A percentile compares a stretch with the other conserved stretches of the same genome.
Conservation (phyloP, 2,329 filamentous ascomycete genomes). For the Ampelomyces quisqualis region DNA sequence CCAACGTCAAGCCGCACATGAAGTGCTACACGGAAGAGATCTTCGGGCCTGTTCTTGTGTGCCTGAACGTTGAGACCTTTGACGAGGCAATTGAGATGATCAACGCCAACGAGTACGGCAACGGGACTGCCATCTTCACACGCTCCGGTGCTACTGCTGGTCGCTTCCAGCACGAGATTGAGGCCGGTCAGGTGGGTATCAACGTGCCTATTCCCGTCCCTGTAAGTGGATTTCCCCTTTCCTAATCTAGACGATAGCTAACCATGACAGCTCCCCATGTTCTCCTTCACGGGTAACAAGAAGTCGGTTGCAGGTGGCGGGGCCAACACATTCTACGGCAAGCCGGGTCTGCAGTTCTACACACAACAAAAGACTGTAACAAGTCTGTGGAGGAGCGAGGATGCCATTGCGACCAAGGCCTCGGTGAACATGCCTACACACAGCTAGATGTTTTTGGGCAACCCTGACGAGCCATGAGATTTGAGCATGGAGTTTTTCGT, state of each 20-base stretch:
- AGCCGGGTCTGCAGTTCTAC: slow-evolving; percentile 89
- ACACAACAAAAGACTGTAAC: slow-evolving; percentile 98
- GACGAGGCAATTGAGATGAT: slow-evolving; percentile 80
- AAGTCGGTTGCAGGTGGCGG: slow-evolving; percentile 89
- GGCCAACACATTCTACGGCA: slow-evolving; percentile 92
- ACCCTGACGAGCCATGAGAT: neutral
- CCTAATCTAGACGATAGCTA: slow-evolving; percentile 5
- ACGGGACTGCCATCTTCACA: slow-evolving; percentile 84
- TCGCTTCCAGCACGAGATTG: slow-evolving; percentile 75
- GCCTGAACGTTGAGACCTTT: slow-evolving; percentile 73
- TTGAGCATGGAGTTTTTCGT: neutral
- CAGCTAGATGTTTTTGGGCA: slow-evolving; percentile 22
- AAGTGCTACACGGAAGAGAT: slow-evolving; percentile 83
- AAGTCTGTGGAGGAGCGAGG: slow-evolving; percentile 80
- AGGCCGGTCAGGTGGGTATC: slow-evolving; percentile 83
- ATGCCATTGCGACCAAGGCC: slow-evolving; percentile 82
- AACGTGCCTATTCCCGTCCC: slow-evolving; percentile 75
- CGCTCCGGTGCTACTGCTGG: slow-evolving; percentile 73
- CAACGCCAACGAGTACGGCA: slow-evolving; percentile 84
- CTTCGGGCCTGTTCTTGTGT: slow-evolving; percentile 81
- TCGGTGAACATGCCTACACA: slow-evolving; percentile 85
- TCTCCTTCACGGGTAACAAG: slow-evolving; percentile 70
- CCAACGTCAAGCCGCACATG: slow-evolving; percentile 78
- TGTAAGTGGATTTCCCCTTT: slow-evolving; percentile 27
- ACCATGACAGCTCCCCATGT: slow-evolving; percentile 55